phyloP scores from a whole-genome alignment of 495 filamentous ascomycete species.

The Penicillium soppii region DNA sequence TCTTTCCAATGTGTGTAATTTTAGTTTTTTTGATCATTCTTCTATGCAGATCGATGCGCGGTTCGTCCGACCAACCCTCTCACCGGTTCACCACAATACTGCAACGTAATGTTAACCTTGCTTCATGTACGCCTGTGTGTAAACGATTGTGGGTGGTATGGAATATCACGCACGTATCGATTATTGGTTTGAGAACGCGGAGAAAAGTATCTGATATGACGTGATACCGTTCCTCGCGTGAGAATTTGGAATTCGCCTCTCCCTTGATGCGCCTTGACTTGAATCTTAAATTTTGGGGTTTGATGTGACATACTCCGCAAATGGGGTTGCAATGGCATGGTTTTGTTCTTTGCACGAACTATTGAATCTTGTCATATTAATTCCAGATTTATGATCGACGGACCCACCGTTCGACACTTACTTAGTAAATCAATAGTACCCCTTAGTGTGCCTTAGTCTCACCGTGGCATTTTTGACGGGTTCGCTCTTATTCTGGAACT shows the following conservation, averaged over 20 bases:
- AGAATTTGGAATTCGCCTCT: neutral
- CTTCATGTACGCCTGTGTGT: no score
- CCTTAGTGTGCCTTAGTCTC: conserved; percentile 4
- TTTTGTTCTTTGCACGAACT: conserved; percentile 5
- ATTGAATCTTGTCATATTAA: conserved; percentile 16
- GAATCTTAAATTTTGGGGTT: neutral
- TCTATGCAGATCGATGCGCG: conserved; percentile 13
- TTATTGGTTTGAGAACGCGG: neutral
- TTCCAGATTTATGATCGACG: conserved; percentile 12
- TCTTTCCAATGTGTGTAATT: no score
- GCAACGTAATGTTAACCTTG: neutral
- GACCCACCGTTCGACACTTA: conserved; percentile 18
- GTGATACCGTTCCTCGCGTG: neutral
- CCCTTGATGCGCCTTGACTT: neutral
- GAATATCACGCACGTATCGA: neutral
- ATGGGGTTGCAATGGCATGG: neutral
- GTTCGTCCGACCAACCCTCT: conserved; percentile 6
- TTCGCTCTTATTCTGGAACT: conserved; percentile 5
- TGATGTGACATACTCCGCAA: neutral
- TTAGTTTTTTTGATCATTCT: conserved; percentile 15
- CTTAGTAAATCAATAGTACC: conserved; percentile 22
- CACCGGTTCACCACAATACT: neutral
- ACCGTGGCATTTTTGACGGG: conserved; percentile 6
- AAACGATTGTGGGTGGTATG: neutral
- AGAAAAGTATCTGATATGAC: neutral